Conservation (phyloP, 192 early-diverging fungal species). For the Spizellomyces sp. region DNA sequence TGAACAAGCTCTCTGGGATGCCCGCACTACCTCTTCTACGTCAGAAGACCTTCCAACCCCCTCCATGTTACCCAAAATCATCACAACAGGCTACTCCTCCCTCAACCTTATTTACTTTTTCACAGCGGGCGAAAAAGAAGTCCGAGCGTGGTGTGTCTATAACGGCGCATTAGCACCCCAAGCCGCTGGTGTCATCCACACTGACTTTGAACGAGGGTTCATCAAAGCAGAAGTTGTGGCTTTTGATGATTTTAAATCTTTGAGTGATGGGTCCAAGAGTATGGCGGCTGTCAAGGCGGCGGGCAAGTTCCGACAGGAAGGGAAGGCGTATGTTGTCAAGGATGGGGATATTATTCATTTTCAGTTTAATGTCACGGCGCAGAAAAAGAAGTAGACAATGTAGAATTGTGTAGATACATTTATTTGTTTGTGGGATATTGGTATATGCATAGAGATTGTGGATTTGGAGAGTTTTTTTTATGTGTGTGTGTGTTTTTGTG, state of each 20-base stretch:
- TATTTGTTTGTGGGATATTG: too few relatives aligned
- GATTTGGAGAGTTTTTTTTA: too few relatives aligned
- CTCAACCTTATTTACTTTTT: conserved; percentile 92
- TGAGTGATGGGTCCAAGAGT: conserved; percentile 46
- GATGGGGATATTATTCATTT: conserved; percentile 81
- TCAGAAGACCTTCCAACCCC: conserved; percentile 48
- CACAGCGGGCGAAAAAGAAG: conserved; percentile 87
- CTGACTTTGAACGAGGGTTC: conserved; percentile 73
- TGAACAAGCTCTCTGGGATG: conserved; percentile 44
- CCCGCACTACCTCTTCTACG: conserved; percentile 37
- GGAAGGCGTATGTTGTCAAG: conserved; percentile 88
- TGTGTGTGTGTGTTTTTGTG: too few relatives aligned
- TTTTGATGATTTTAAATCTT: conserved; percentile 78
- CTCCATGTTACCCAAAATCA: conserved; percentile 85
- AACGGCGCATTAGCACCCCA: conserved; percentile 79
- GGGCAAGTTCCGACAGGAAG: conserved; percentile 88
- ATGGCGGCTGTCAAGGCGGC: conserved; percentile 78
- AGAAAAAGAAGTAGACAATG: conserved; percentile 17
- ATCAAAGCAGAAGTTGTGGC: conserved; percentile 82
- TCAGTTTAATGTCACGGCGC: conserved; percentile 30
- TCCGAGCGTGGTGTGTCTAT: conserved; percentile 87
- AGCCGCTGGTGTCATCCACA: conserved; percentile 91
- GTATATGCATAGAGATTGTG: too few relatives aligned
- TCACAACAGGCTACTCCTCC: conserved; percentile 82
- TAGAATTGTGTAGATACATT: too few relatives aligned